phyloP scores from a whole-genome alignment of 179 eudicot genomes.

The Kewa caespitosa region DNA sequence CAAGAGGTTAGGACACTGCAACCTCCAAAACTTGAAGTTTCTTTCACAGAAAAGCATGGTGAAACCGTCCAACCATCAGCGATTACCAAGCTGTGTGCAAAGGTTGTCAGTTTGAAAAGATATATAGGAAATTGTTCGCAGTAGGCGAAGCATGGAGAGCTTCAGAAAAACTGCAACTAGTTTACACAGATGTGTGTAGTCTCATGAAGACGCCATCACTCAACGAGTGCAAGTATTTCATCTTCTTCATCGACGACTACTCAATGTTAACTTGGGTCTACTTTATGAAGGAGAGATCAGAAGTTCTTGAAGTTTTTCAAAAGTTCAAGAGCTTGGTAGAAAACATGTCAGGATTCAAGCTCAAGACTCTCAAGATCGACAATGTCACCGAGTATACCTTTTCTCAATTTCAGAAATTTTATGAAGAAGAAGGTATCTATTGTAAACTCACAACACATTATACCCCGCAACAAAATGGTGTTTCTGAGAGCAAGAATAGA shows the following conservation, averaged over 20 bases:
- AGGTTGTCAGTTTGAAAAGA: background rate
- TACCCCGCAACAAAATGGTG: constrained; percentile 8
- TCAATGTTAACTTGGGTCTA: background rate
- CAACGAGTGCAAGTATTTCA: background rate
- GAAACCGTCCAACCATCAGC: background rate
- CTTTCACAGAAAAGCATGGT: background rate
- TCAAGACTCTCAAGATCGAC: background rate
- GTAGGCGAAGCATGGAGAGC: background rate
- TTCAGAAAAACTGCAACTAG: background rate
- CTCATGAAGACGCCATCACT: constrained; percentile 4
- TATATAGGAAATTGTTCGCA: background rate
- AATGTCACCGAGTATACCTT: background rate
- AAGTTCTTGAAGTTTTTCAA: background rate
- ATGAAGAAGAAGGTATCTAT: background rate
- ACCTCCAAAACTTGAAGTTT: background rate
- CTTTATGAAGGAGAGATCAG: background rate
- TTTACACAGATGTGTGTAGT: constrained; percentile 4
- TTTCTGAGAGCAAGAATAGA: background rate
- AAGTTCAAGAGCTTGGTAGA: background rate
- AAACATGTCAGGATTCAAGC: background rate
- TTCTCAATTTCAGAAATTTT: background rate
- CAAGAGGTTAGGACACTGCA: background rate
- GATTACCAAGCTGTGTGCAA: background rate
- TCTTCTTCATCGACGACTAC: constrained; percentile 13
- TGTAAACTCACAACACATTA: background rate